These are phyloP conservation scores for Aschersonia sp. DNA, from an alignment of 2,329 filamentous ascomycete genomes.

Conservation along the genomic window DNA sequence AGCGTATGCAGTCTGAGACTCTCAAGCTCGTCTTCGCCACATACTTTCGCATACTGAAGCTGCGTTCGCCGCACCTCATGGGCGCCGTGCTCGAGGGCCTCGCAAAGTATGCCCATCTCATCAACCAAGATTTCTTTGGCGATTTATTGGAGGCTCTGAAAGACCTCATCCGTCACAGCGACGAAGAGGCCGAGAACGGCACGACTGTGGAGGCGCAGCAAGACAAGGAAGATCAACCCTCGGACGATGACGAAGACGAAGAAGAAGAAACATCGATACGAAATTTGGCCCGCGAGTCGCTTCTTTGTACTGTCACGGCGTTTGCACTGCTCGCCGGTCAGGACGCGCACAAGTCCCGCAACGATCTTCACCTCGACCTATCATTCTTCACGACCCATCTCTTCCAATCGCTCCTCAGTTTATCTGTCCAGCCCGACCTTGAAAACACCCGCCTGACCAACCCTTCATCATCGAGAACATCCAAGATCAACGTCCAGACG, in stretches of 20 bases:
- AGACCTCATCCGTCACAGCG: constrained; percentile 71
- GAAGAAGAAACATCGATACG: constrained; percentile 37
- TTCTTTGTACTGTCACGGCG: constrained; percentile 90
- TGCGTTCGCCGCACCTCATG: constrained; percentile 70
- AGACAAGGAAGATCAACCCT: constrained; percentile 16
- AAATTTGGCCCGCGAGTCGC: constrained; percentile 70
- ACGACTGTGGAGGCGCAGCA: constrained; percentile 27
- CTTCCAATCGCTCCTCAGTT: constrained; percentile 67
- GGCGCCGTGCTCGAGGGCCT: constrained; percentile 92
- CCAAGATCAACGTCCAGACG: constrained; percentile 84
- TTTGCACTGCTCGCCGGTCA: constrained; percentile 94
- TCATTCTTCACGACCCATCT: constrained; percentile 92
- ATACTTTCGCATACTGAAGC: constrained; percentile 90
- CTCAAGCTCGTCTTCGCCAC: constrained; percentile 89
- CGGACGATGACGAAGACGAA: constrained; percentile 20
- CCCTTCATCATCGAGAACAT: constrained; percentile 20
- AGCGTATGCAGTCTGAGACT: constrained; percentile 88
- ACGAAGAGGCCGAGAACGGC: constrained; percentile 35
- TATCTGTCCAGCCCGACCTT: constrained; percentile 72
- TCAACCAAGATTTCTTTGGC: constrained; percentile 98
- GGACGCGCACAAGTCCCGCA: constrained; percentile 73
- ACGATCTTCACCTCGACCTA: constrained; percentile 73
- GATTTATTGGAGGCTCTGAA: constrained; percentile 89
- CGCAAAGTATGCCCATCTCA: constrained; percentile 85
- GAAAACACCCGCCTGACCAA: constrained; percentile 49